Conservation (phyloP, 768 basidiomycete species). For the Boletus sensibilis region DNA sequence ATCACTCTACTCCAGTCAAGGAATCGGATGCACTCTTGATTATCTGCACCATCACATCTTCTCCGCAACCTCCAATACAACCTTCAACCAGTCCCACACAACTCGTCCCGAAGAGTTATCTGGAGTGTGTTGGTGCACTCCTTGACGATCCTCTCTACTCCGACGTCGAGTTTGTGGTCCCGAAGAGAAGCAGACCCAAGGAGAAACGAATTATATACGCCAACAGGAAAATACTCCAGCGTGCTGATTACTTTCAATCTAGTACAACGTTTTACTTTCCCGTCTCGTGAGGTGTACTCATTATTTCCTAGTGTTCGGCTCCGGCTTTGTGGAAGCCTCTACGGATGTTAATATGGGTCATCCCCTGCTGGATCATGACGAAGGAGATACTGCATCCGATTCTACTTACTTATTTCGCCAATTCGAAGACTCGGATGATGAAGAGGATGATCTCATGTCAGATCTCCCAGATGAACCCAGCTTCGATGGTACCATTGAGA, state of each 20-base stretch:
- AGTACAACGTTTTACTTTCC: conserved; percentile 42
- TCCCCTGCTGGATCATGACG: conserved; percentile 27
- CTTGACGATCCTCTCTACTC: conserved; percentile 83
- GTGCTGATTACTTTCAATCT: conserved; percentile 77
- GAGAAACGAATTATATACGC: conserved; percentile 59
- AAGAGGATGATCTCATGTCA: conserved; percentile 46
- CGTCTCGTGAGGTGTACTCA: neutral
- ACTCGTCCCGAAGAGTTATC: conserved; percentile 61
- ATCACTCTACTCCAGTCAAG: conserved; percentile 49
- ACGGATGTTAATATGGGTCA: conserved; percentile 29
- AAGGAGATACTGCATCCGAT: conserved; percentile 52
- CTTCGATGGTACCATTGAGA: conserved; percentile 27
- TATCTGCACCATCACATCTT: conserved; percentile 73
- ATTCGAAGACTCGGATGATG: conserved; percentile 52
- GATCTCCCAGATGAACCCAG: conserved; percentile 34
- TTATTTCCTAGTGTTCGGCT: conserved; percentile 60
- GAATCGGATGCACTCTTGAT: conserved; percentile 70
- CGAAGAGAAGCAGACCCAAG: conserved; percentile 40
- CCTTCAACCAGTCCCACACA: conserved; percentile 46
- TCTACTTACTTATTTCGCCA: conserved; percentile 37
- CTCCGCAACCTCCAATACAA: conserved; percentile 50
- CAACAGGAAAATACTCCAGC: conserved; percentile 59
- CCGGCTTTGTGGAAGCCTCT: conserved; percentile 65
- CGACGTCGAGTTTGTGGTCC: conserved; percentile 79
- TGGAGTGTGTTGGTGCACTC: conserved; percentile 71